Evolutionary conservation across 192 early-diverging fungal genomes (phyloP).

Genomic region (Rhizoclosmatium sp.): DNA sequence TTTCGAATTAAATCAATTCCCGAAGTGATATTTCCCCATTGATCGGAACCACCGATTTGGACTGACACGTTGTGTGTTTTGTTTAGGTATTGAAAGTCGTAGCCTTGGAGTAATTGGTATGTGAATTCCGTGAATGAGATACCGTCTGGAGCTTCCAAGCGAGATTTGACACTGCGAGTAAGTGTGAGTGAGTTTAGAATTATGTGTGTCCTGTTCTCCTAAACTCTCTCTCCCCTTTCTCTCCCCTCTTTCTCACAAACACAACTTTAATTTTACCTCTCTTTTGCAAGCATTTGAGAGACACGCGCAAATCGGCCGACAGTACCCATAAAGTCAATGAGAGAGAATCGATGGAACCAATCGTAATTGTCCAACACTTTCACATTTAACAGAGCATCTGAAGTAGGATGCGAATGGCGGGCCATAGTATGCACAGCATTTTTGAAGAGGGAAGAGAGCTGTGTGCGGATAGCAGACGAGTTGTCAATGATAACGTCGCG

Average conservation of each 20-base stretch:
- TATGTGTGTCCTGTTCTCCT: no score
- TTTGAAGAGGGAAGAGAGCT: constrained; percentile 76
- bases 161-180: constrained; percentile 74
- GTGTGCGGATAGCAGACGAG: constrained; percentile 69
- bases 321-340: constrained; percentile 78
- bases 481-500: constrained; percentile 66
- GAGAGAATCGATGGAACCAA: constrained; percentile 79
- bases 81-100: constrained; percentile 90
- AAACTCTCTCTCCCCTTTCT: background rate
- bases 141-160: constrained; percentile 80
- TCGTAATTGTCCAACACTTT: constrained; percentile 79
- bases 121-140: constrained; percentile 97
- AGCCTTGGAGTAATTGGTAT: constrained; percentile 94
- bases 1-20: constrained; percentile 90
- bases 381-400: constrained; percentile 10
- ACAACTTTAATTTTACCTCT: constrained; percentile 62
- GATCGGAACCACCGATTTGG: constrained; percentile 93
- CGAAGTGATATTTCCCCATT: constrained; percentile 97
- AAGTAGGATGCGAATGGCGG: background rate
- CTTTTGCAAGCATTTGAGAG: constrained; percentile 83
- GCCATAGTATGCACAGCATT: constrained; percentile 31
- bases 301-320: constrained; percentile 85
- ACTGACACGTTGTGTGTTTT: constrained; percentile 67
- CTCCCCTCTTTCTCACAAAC: background rate
- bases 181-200: no score